phyloP scores from a whole-genome alignment of 2,329 filamentous ascomycete genomes.

The Orbilia javanica region DNA sequence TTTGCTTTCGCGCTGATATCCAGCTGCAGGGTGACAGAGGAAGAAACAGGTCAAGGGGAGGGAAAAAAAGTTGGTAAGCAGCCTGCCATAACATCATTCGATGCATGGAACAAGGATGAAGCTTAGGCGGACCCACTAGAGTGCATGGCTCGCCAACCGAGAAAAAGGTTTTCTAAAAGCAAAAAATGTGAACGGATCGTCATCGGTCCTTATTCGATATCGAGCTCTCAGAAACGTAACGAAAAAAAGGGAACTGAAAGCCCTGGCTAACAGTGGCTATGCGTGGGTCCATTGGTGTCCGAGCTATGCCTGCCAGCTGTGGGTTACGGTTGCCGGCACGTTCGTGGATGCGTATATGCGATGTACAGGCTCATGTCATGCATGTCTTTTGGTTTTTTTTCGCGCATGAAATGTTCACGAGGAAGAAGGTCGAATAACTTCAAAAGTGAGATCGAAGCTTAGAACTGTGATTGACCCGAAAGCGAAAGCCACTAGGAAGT shows the following conservation, averaged over 20 bases:
- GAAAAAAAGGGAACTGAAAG: constrained; percentile 12
- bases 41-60: constrained; percentile 30
- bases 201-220: constrained; percentile 23
- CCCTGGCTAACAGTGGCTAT: constrained; percentile 7
- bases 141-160: constrained; percentile 53
- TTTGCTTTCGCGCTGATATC: constrained; percentile 22
- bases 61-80: constrained; percentile 36
- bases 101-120: constrained; percentile 53
- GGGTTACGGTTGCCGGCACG: not conserved
- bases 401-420: constrained; percentile 19
- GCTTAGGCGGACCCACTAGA: constrained; percentile 56
- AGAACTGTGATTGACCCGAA: constrained; percentile 24
- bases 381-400: constrained; percentile 10
- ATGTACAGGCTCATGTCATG: constrained; percentile 23
- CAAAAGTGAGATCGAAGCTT: constrained; percentile 8
- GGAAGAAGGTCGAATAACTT: constrained; percentile 6
- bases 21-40: constrained; percentile 38
- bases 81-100: constrained; percentile 52
- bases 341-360: constrained; percentile 5
- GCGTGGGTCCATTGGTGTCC: constrained; percentile 2
- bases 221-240: constrained; percentile 12
- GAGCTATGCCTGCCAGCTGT: not conserved
- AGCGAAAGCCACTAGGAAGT: constrained; percentile 22
- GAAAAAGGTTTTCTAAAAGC: constrained; percentile 40
- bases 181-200: constrained; percentile 37